Base-by-base conservation (phyloP, 441 rosid species). In the Pelargonium myrrhifolium region DNA sequence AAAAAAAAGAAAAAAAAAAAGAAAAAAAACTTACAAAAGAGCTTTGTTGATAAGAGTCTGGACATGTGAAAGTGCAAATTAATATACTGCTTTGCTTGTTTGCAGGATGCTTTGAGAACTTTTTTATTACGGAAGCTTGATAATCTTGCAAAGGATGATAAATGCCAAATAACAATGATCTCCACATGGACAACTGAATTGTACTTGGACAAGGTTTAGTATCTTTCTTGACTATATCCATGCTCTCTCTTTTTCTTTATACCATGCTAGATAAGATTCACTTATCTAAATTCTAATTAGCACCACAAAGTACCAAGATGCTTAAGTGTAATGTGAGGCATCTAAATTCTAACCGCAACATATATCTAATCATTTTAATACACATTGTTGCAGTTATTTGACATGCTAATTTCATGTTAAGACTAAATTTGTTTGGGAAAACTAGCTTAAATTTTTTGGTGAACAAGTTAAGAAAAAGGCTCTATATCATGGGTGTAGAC, bases 121-220 rank as follows among this genome's bases (percentile, higher is more conserved):
- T 92, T 89, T 81, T 77, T 95, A 72, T 76, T 95, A 86, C 87
- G 85, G 70, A 95, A 90, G 96, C 96, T 95, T 78, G 99, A 95
- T 83, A 89, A 80, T 80, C 93, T 95, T 70, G 66, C 88, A 58
- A 87, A 84, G 89, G 93, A 92, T 81, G 99, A 95, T 76, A 89
- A 86, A 80, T 92, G 96, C 86, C 99, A 88, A 80, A 85, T 95
- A 78, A 92, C 97, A 22, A 92, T 93, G 99, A 93, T 96, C 76
- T 96, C 99, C 68, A 93, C 99, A 3, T 96, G 99, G 99, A 87
- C 96, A 72, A 90, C 97, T 43, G 99, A 96, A 82, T 81, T 96
- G 62, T 95, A 95, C 87, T 77, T 95, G 82, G 99, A 95, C 85
- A 92, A 95, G 98, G 99, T 95, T 70, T 80, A 75, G 47, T 66